These are phyloP conservation scores for Rhodotorula graminis DNA, from an alignment of 768 basidiomycete species.

Conservation along the genomic window DNA sequence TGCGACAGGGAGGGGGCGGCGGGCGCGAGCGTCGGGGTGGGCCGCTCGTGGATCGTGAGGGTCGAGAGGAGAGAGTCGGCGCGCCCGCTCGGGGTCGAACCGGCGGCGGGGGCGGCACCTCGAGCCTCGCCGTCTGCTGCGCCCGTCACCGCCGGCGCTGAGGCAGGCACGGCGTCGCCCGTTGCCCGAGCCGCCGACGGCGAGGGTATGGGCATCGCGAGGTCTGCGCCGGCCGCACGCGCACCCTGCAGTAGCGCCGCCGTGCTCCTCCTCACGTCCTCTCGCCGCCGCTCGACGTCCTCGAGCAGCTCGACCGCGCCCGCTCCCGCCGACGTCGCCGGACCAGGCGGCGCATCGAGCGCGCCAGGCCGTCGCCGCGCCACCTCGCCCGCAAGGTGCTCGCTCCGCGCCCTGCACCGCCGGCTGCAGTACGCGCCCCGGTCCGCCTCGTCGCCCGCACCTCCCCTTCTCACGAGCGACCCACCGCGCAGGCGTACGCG, in stretches of 20 bases:
- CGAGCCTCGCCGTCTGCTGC: too few species aligned
- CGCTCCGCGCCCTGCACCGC: constrained; percentile 9
- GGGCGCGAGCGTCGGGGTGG: neutral
- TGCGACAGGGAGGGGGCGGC: neutral
- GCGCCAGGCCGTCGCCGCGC: neutral
- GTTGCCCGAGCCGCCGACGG: too few species aligned
- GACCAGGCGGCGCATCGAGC: too few species aligned
- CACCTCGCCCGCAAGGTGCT: neutral
- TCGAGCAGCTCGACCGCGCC: constrained; percentile 12
- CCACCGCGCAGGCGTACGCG: constrained; percentile 3
- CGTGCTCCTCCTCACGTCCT: neutral
- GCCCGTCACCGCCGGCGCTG: too few species aligned
- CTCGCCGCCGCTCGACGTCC: constrained; percentile 22
- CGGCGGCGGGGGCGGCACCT: too few species aligned
- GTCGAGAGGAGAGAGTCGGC: constrained; percentile 5
- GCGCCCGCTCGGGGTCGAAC: neutral
- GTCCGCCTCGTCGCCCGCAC: neutral
- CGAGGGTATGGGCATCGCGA: neutral
- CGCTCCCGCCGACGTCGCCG: neutral
- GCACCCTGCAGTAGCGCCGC: neutral
- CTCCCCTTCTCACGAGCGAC: neutral
- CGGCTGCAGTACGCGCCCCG: constrained; percentile 11
- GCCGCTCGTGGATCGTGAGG: constrained; percentile 20
- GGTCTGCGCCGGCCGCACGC: too few species aligned
- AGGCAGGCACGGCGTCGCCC: too few species aligned